Evolutionary conservation across 2,329 filamentous ascomycete genomes (phyloP), one percentile per base, ranked within the genome.

Genomic region (Fonsecaea monophora): DNA sequence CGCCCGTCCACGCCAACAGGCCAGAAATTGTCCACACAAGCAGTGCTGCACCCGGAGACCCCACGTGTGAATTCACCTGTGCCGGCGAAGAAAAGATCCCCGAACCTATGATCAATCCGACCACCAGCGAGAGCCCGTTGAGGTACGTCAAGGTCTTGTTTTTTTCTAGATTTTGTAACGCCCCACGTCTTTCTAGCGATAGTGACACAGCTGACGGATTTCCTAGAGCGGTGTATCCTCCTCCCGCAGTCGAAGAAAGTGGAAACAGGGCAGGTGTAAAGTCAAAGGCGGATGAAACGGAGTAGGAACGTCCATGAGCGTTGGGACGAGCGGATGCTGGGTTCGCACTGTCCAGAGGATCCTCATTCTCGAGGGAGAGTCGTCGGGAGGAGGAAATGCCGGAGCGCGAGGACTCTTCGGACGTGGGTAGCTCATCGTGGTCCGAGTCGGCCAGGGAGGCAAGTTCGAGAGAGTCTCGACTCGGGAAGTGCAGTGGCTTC

Each of bases 1-100:
- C 94, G 9, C 95, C 94, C 0, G 95, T 99, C 94, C 95, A 99
- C 1, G 94, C 94, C 68, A 99, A 82, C 21, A 97, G 76, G n/a
- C 94, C 94, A 2, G 94, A 94, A 50, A 98, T 87, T 1, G 88
- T 84, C 94, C 94, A 99, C 4, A 97, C 89, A n/a, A 97, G 85
- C 59, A 99, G 82, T 1, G 94, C 89, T 15, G 94, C 94, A 58
- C 94, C 95, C 0, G 94, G 92, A 34, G 94, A 97, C 9, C 94
- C 95, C 40, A 92, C 92, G 77, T 96, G 96, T 63, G 87, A 86
- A 79, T 95, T 97, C 74, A 99, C 94, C 76, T 96, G 92, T 63
- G 92, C 93, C 0, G 94, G 94, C 25, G 92, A 96, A 3, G 92
- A 96, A 80, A 98, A 99, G 75, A 99, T 97, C 13, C 94, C 95